A percentile compares a stretch with the other conserved stretches of the same genome.
Evolutionary conservation across 306 rosid genomes (phyloP).

Genomic region (Trifolium fragiferum): DNA sequence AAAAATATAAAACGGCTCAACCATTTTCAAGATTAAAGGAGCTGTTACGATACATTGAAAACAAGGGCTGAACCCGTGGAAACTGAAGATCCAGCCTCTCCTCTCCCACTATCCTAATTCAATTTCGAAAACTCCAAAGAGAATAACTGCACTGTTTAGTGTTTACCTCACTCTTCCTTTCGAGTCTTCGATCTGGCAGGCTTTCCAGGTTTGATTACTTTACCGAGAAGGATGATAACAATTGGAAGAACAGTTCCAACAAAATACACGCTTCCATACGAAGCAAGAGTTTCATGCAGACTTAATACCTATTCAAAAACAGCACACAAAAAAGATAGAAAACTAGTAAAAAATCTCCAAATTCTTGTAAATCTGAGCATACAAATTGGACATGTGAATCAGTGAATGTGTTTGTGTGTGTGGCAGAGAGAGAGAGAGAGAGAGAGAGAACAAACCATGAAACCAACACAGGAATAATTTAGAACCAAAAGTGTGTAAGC

Average conservation of each 20-base stretch:
- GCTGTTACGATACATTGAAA: slow-evolving; percentile 41
- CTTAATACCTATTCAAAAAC: slow-evolving; percentile 73
- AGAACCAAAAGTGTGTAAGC: slow-evolving; percentile 85
- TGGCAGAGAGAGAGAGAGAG: background rate
- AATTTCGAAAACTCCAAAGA: slow-evolving; percentile 40
- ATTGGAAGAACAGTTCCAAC: slow-evolving; percentile 83
- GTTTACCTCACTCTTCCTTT: slow-evolving; percentile 68
- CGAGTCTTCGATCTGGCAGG: slow-evolving; percentile 66
- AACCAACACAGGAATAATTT: slow-evolving; percentile 87
- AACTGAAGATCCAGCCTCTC: slow-evolving; percentile 31
- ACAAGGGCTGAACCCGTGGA: slow-evolving; percentile 35
- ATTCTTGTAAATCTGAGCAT: slow-evolving; percentile 1
- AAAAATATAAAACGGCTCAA: slow-evolving; percentile 36
- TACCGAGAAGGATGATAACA: slow-evolving; percentile 62
- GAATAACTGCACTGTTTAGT: slow-evolving; percentile 37
- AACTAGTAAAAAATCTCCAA: slow-evolving; percentile 30
- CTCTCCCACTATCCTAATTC: slow-evolving; percentile 40
- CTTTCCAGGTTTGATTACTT: slow-evolving; percentile 73
- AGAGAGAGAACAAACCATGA: slow-evolving; percentile 73
- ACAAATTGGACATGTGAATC: slow-evolving; percentile 15
- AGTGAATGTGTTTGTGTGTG: background rate
- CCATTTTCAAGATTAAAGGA: slow-evolving; percentile 36
- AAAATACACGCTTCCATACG: slow-evolving; percentile 82
- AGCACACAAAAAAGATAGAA: slow-evolving; percentile 39
- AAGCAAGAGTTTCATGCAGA: slow-evolving; percentile 80